A percentile compares a stretch with the other conserved stretches of the same genome.
Conservation (phyloP, 2,329 filamentous ascomycete species). For the Sporothrix curviconia region DNA sequence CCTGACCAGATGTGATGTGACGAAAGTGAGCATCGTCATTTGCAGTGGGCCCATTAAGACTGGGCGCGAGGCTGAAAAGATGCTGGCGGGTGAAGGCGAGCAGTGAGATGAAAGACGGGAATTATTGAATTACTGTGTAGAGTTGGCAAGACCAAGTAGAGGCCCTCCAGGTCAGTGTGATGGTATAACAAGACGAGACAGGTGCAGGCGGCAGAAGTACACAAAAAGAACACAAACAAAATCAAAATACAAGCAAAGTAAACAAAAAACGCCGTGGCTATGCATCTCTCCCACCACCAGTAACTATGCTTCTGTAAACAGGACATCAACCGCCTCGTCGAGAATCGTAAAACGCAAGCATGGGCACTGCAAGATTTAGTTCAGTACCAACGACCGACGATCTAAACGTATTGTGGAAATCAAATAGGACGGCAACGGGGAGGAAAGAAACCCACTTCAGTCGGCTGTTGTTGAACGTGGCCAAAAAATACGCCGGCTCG, state of each 20-base stretch:
- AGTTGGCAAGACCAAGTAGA: no score
- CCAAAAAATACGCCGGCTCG: constrained; percentile 82
- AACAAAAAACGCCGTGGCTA: constrained; percentile 4
- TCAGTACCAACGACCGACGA: no score
- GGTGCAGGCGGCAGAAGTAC: not conserved
- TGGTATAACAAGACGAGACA: not conserved
- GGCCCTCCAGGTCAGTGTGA: no score
- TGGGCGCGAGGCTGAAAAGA: no score
- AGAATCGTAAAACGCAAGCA: constrained; percentile 62
- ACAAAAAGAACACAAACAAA: not conserved
- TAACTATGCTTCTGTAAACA: constrained; percentile 45
- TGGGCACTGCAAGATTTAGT: constrained; percentile 58
- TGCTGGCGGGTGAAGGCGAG: no score
- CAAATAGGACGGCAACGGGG: not conserved
- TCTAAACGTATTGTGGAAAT: no score
- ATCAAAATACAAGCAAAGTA: not conserved
- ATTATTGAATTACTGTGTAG: no score
- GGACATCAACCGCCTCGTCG: constrained; percentile 60
- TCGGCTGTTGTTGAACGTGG: constrained; percentile 81
- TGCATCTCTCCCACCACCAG: not conserved
- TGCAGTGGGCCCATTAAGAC: not conserved
- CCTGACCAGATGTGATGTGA: not conserved
- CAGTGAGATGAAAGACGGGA: no score
- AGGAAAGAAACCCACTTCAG: constrained; percentile 62
- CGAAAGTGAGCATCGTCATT: no score